phyloP scores from a whole-genome alignment of 1,284 basidiomycete genomes.

The Tilletiopsis washingtonensis region DNA sequence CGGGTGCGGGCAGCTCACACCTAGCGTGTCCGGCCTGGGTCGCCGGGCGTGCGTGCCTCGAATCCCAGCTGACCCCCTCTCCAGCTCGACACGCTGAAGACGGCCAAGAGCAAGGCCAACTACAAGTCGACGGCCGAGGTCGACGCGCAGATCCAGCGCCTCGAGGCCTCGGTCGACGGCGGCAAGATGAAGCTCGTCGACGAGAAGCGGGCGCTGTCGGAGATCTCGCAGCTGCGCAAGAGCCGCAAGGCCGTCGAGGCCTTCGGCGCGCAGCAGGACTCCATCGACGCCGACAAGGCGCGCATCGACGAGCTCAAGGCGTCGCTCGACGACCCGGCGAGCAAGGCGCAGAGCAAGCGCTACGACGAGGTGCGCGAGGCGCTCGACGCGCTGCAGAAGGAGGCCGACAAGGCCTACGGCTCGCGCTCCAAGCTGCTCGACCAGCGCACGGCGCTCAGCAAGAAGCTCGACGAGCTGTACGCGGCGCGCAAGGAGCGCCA shows the following conservation, averaged over 20 bases:
- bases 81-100: slow-evolving; percentile 80
- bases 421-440: slow-evolving; percentile 76
- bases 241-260: slow-evolving; percentile 34
- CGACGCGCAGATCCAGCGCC: slow-evolving; percentile 66
- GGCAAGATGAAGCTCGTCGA: slow-evolving; percentile 88
- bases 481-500: slow-evolving; percentile 64
- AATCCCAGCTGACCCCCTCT: slow-evolving; percentile 1
- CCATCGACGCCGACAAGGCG: slow-evolving; percentile 72
- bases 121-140: slow-evolving; percentile 83
- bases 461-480: slow-evolving; percentile 60
- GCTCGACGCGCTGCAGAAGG: slow-evolving; percentile 74
- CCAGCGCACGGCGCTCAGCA: slow-evolving; percentile 66
- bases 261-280: slow-evolving; percentile 55
- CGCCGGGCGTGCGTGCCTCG: too few species aligned
- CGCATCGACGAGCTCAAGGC: slow-evolving; percentile 71
- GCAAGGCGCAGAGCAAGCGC: slow-evolving; percentile 70
- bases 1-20: background rate
- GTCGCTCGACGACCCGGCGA: slow-evolving; percentile 83
- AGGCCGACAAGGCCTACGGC: slow-evolving; percentile 76
- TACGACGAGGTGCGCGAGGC: slow-evolving; percentile 78
- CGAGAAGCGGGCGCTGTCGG: slow-evolving; percentile 86
- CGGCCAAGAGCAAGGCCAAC: slow-evolving; percentile 68
- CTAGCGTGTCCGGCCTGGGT: too few species aligned
- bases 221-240: slow-evolving; percentile 63
- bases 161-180: slow-evolving; percentile 78